Base-by-base conservation (phyloP, 176 grass and related monocot genomes). In the Avena insularis region DNA sequence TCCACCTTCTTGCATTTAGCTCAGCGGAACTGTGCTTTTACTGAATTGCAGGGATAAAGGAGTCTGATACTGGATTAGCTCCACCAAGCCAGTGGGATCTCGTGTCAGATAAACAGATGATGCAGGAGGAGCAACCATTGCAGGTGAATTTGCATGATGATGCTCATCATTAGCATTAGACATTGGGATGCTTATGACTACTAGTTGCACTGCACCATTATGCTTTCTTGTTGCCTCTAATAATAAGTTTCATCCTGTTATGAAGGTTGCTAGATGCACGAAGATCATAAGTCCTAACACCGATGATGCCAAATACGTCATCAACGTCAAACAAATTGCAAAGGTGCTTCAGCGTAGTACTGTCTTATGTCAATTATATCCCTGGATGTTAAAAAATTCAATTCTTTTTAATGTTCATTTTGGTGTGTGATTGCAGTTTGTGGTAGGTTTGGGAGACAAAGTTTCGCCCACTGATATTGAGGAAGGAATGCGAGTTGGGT, bases 291-390 rank as follows among this genome's bases (percentile, higher is more conserved):
- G 79, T 80, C 96, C 96, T 29, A 98, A 98, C 47, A 98, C 93
- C 3, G 93, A 98, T 20, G 96, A 98, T 84, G 96, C 93, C 14
- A 98, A 98, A 47, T 98, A 98, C 83, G 88, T 98, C 78, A 98
- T 98, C 85, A 98, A 98, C 82, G 96, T 98, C 13, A 98, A 98
- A 79, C 96, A 98, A 92, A 98, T 98, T 71, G 96, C 93, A 54
- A 98, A 94, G 93, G 96, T 95, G 23, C 19, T 38, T 48, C 91
- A 91, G 83, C 16, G 3, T 0, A 31, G 12, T 83, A 20, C 43
- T 35, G 65, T 50, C 75, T 61, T 68, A 12, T 66, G 80, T 79
- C 27, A 62, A 36, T 17, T 6, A 17, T 78, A 83, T 59, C n/a
- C n/a, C 1, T 64, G 19, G 4, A 69, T 0, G 27, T 33, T 66